These are phyloP conservation scores for Rusavskia elegans DNA, from an alignment of 495 filamentous ascomycete species.

Conservation along the genomic window DNA sequence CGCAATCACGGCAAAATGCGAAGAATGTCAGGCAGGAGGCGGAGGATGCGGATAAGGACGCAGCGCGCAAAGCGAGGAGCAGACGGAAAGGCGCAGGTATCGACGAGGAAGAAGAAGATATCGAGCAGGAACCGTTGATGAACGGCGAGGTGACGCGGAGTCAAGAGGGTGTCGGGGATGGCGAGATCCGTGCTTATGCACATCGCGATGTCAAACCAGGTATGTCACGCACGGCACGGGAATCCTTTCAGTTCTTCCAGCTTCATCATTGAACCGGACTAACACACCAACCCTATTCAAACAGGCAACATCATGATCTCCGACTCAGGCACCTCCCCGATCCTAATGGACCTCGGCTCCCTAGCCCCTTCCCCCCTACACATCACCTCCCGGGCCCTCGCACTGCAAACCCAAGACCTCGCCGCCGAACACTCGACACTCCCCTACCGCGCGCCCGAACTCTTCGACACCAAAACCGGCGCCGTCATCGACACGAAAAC, in stretches of 20 bases:
- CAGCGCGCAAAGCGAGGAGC: constrained; percentile 31
- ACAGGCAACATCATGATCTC: constrained; percentile 64
- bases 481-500: constrained; percentile 90
- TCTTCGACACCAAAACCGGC: constrained; percentile 95
- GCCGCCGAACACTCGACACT: constrained; percentile 95
- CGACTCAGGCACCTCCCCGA: constrained; percentile 48
- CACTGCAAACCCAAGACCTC: constrained; percentile 79
- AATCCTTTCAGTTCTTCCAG: not conserved
- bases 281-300: too few relatives aligned
- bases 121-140: constrained; percentile 69
- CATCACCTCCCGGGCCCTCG: constrained; percentile 85
- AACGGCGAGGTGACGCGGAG: constrained; percentile 59
- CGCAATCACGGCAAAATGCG: constrained; percentile 37
- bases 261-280: too few relatives aligned
- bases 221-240: constrained; percentile 20
- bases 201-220: constrained; percentile 97
- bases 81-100: constrained; percentile 25
- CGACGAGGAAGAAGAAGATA: constrained; percentile 48
- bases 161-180: constrained; percentile 56
- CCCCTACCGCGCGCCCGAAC: constrained; percentile 93
- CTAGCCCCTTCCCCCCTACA: constrained; percentile 74
- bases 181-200: constrained; percentile 66
- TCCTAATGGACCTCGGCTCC: constrained; percentile 97
- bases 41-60: constrained; percentile 44
- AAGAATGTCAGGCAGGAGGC: constrained; percentile 42